phyloP scores from a whole-genome alignment of 2,329 filamentous ascomycete species.

The Epichloe hybrida region DNA sequence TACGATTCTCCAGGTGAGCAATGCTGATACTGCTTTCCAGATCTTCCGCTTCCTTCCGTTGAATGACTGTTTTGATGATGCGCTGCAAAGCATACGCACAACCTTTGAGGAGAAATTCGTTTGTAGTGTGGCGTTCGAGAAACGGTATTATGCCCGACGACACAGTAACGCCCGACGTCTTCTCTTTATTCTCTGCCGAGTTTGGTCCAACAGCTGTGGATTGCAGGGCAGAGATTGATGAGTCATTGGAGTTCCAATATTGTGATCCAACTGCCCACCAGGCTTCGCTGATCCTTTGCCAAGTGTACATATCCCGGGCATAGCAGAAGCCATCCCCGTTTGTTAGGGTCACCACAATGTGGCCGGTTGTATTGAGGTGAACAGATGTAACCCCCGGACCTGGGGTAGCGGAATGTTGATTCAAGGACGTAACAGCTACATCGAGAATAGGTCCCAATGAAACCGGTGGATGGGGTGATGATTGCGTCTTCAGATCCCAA shows the following conservation, averaged over 20 bases:
- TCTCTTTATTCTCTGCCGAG: slow-evolving; percentile 30
- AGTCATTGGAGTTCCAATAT: slow-evolving; percentile 97
- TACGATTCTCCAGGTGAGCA: slow-evolving; percentile 86
- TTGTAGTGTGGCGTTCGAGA: slow-evolving; percentile 88
- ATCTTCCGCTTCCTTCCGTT: slow-evolving; percentile 79
- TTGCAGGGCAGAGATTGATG: slow-evolving; percentile 68
- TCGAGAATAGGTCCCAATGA: slow-evolving; percentile 84
- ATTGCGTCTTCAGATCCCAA: slow-evolving; percentile 78
- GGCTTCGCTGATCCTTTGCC: slow-evolving; percentile 89
- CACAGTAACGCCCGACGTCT: slow-evolving; percentile 40
- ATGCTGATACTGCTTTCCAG: slow-evolving; percentile 88
- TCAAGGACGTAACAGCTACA: slow-evolving; percentile 66
- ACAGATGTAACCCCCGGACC: slow-evolving; percentile 85
- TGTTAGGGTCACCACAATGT: slow-evolving; percentile 77
- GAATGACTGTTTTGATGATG: slow-evolving; percentile 77
- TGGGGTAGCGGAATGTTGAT: slow-evolving; percentile 58
- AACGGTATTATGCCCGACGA: slow-evolving; percentile 89
- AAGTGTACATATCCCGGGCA: slow-evolving; percentile 69
- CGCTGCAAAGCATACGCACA: slow-evolving; percentile 83
- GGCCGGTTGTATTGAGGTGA: slow-evolving; percentile 75
- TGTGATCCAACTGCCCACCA: slow-evolving; percentile 98
- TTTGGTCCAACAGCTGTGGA: slow-evolving; percentile 52
- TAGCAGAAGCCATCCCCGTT: slow-evolving; percentile 95
- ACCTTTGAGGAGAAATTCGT: slow-evolving; percentile 80
- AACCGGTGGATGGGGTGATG: slow-evolving; percentile 76